A percentile compares a stretch with the other conserved stretches of the same genome.
Conservation (phyloP, 805 yeast genomes). For the Suhomyces pyralidae region DNA sequence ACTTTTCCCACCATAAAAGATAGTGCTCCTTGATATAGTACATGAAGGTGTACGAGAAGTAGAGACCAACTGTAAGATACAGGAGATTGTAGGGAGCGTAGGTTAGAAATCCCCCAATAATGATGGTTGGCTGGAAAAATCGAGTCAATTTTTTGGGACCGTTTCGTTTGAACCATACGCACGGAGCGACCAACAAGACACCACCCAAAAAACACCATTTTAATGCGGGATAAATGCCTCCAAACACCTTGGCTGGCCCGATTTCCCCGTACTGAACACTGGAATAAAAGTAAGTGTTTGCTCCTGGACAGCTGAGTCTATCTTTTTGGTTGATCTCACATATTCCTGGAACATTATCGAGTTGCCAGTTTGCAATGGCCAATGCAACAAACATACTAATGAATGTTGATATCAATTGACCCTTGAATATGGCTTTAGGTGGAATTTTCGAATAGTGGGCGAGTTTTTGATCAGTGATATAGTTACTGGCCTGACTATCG, state of each 20-base stretch:
- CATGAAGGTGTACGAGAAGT: conserved; percentile 55
- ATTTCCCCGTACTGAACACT: conserved; percentile 55
- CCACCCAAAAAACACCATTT: conserved; percentile 64
- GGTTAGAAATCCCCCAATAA: conserved; percentile 48
- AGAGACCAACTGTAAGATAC: conserved; percentile 59
- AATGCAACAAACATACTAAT: conserved; percentile 33
- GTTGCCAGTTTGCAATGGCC: conserved; percentile 39
- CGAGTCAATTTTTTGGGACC: conserved; percentile 33
- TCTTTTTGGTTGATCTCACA: conserved; percentile 37
- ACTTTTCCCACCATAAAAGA: conserved; percentile 67
- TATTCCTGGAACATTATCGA: conserved; percentile 32
- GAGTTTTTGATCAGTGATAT: conserved; percentile 30
- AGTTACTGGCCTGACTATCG: conserved; percentile 62
- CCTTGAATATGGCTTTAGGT: conserved; percentile 28
- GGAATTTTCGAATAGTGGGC: conserved; percentile 27
- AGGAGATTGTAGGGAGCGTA: conserved; percentile 52
- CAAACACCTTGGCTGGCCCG: conserved; percentile 59
- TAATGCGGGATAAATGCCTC: conserved; percentile 50
- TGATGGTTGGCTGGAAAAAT: conserved; percentile 53
- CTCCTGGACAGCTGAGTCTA: conserved; percentile 40
- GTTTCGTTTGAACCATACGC: conserved; percentile 32
- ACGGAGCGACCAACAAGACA: conserved; percentile 33
- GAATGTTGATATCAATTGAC: conserved; percentile 38
- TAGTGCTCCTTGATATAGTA: conserved; percentile 49
- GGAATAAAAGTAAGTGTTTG: conserved; percentile 50